phyloP scores from a whole-genome alignment of 768 basidiomycete genomes.

The Hypholoma sublateritium region DNA sequence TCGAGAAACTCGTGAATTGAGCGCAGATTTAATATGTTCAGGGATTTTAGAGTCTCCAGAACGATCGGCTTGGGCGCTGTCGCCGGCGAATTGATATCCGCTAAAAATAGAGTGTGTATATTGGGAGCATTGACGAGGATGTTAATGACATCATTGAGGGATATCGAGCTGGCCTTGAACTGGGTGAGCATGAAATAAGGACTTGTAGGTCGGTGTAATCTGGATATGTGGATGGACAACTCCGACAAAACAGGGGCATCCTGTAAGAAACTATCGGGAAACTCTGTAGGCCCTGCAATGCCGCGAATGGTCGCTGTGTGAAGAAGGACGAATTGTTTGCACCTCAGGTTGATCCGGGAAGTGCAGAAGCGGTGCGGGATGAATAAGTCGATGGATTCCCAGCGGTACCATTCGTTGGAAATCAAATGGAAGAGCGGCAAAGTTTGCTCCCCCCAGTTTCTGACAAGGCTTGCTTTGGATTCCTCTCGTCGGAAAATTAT shows the following conservation, averaged over 20 bases:
- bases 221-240: not conserved
- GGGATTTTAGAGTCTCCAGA: not conserved
- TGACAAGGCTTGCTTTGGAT: not conserved
- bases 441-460: not conserved
- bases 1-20: not conserved
- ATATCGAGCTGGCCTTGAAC: not conserved
- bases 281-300: not conserved
- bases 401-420: constrained; percentile 3
- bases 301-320: not conserved
- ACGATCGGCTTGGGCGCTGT: not conserved
- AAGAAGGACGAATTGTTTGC: not conserved
- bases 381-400: constrained; percentile 7
- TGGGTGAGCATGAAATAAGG: constrained; percentile 2
- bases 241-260: not conserved
- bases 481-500: constrained; percentile 1
- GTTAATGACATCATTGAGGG: not conserved
- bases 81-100: not conserved
- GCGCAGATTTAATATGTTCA: not conserved
- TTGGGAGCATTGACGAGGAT: constrained; percentile 1
- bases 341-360: not conserved
- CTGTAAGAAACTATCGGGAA: not conserved
- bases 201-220: not conserved
- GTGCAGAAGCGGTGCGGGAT: not conserved
- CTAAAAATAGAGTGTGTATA: not conserved
- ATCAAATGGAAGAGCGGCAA: constrained; percentile 2